Conservation (phyloP, 2,329 filamentous ascomycete genomes). For the Onygena corvina region DNA sequence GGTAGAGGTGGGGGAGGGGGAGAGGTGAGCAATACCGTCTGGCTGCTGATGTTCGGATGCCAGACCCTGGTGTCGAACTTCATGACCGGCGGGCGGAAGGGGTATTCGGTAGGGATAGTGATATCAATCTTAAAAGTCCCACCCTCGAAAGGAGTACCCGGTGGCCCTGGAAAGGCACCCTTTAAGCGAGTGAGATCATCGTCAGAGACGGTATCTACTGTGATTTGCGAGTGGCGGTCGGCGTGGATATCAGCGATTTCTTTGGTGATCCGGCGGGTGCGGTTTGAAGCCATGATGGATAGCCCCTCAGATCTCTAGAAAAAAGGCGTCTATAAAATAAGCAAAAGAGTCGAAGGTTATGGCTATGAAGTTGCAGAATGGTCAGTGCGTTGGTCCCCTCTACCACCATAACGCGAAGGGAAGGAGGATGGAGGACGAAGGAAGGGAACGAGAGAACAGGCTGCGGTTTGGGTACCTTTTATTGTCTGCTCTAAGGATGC, state of each 20-base stretch:
- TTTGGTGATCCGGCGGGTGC: constrained; percentile 43
- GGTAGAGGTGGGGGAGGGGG: neutral
- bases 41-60: constrained; percentile 93
- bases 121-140: constrained; percentile 76
- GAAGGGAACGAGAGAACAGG: neutral
- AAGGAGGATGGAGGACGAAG: neutral
- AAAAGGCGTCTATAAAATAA: neutral
- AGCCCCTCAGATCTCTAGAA: neutral
- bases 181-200: constrained; percentile 69
- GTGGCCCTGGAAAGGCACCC: constrained; percentile 73
- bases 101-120: constrained; percentile 74
- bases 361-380: neutral
- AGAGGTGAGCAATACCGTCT: constrained; percentile 59
- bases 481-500: neutral
- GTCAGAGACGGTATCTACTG: constrained; percentile 51
- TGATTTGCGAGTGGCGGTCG: constrained; percentile 67
- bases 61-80: constrained; percentile 86
- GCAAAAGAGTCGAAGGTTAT: neutral
- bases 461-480: neutral
- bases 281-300: constrained; percentile 43
- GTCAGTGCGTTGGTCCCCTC: neutral
- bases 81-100: constrained; percentile 86
- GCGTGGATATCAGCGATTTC: constrained; percentile 39
- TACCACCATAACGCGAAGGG: neutral
- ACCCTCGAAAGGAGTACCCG: constrained; percentile 85